A percentile compares a stretch with the other conserved stretches of the same genome.
Evolutionary conservation across 1,139 yeast genomes (phyloP).

Genomic region (Blastobotrys ciferrii): DNA sequence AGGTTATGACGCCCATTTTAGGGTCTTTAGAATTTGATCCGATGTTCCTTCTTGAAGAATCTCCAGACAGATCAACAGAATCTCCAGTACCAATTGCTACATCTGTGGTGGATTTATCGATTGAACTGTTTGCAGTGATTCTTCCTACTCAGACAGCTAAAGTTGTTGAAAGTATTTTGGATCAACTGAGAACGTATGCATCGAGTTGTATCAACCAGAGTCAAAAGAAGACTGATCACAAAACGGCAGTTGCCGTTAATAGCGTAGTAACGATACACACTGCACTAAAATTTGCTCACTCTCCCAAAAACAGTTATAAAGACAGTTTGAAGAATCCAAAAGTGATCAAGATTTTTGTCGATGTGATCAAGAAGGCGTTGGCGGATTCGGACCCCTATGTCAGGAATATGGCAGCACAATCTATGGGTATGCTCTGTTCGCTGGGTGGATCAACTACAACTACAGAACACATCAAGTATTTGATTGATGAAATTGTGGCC

Average conservation of each 20-base stretch:
- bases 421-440: conserved; percentile 61
- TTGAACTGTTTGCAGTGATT: conserved; percentile 68
- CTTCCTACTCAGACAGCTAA: conserved; percentile 75
- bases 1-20: conserved; percentile 26
- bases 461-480: conserved; percentile 50
- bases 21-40: conserved; percentile 30
- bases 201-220: conserved; percentile 16
- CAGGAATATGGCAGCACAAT: conserved; percentile 58
- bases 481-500: conserved; percentile 61
- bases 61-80: background rate
- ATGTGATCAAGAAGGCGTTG: conserved; percentile 54
- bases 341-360: conserved; percentile 51
- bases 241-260: conserved; percentile 32
- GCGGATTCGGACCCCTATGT: conserved; percentile 32
- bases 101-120: conserved; percentile 69
- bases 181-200: conserved; percentile 61
- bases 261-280: conserved; percentile 15
- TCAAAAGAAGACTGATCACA: conserved; percentile 25
- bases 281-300: conserved; percentile 11
- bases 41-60: conserved; percentile 13
- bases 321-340: conserved; percentile 26
- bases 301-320: conserved; percentile 12
- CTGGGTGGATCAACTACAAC: conserved; percentile 42
- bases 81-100: conserved; percentile 33
- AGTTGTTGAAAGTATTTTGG: conserved; percentile 82